phyloP scores from a whole-genome alignment of 805 yeast species.

The Candida palmyrensis region DNA sequence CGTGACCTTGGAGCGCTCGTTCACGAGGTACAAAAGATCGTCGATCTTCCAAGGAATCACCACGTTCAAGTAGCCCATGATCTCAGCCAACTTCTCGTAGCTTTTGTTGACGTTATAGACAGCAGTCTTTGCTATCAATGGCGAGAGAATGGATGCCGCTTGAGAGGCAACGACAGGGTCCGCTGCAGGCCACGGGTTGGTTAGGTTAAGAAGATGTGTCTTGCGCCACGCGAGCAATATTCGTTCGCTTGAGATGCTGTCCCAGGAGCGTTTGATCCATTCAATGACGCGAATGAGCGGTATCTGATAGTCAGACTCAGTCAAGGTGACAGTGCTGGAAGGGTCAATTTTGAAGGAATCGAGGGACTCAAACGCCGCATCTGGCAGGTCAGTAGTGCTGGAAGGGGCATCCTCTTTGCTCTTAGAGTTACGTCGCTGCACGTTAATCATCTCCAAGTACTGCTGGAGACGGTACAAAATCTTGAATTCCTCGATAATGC shows the following conservation, averaged over 20 bases:
- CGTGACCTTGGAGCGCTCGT: constrained; percentile 37
- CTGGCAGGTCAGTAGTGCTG: no score
- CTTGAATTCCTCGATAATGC: constrained; percentile 58
- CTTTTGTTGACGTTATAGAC: constrained; percentile 17
- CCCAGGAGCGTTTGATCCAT: constrained; percentile 57
- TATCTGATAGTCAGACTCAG: constrained; percentile 39
- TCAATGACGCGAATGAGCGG: constrained; percentile 54
- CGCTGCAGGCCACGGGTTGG: constrained; percentile 24
- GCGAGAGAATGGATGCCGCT: constrained; percentile 9
- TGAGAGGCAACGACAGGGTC: constrained; percentile 6
- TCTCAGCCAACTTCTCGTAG: constrained; percentile 38
- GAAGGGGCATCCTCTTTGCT: not conserved
- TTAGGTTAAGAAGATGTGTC: constrained; percentile 27
- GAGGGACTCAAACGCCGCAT: not conserved
- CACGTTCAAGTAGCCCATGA: constrained; percentile 46
- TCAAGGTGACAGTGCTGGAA: constrained; percentile 11
- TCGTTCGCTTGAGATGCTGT: constrained; percentile 26
- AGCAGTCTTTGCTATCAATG: constrained; percentile 8
- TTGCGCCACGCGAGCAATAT: constrained; percentile 31
- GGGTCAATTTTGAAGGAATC: constrained; percentile 1
- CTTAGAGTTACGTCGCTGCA: constrained; percentile 20
- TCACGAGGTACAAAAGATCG: constrained; percentile 47
- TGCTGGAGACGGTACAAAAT: constrained; percentile 54
- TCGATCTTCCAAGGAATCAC: constrained; percentile 55
- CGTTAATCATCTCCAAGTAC: constrained; percentile 40